These are phyloP conservation scores for Leishmania amazonensis DNA, from an alignment of 208 protist genomes.

Conservation along the genomic window DNA sequence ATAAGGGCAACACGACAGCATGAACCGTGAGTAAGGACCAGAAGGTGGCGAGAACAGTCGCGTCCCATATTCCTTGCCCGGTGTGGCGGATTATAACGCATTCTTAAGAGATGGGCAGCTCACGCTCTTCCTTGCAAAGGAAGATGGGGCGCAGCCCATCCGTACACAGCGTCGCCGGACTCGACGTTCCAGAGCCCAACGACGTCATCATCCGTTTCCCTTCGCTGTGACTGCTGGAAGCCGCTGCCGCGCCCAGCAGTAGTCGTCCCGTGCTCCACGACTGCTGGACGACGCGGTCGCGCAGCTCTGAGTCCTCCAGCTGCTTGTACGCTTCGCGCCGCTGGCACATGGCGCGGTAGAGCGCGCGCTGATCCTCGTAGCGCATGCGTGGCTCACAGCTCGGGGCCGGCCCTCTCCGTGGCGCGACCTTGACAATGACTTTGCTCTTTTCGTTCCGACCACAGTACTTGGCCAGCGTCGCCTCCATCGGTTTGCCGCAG, in stretches of 20 bases:
- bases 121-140: conserved; percentile 54
- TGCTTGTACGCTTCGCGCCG: conserved; percentile 52
- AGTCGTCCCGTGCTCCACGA: conserved; percentile 45
- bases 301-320: conserved; percentile 79
- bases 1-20: background rate
- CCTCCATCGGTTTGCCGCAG: conserved; percentile 70
- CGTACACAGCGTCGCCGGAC: conserved; percentile 11
- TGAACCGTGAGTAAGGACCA: conserved; percentile 1
- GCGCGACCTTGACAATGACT: conserved; percentile 72
- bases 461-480: conserved; percentile 48
- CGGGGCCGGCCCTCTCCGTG: conserved; percentile 56
- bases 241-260: background rate
- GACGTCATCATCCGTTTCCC: background rate
- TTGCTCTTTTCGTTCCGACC: conserved; percentile 73
- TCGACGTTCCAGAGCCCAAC: background rate
- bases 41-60: background rate
- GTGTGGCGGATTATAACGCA: background rate
- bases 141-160: conserved; percentile 60
- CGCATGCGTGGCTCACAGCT: conserved; percentile 72
- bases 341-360: conserved; percentile 55
- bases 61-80: background rate
- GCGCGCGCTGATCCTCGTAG: conserved; percentile 82
- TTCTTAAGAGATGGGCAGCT: conserved; percentile 15
- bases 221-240: background rate
- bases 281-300: conserved; percentile 68